These are phyloP conservation scores for Penicillium crystallinum DNA, from an alignment of 495 filamentous ascomycete genomes.

Conservation along the genomic window DNA sequence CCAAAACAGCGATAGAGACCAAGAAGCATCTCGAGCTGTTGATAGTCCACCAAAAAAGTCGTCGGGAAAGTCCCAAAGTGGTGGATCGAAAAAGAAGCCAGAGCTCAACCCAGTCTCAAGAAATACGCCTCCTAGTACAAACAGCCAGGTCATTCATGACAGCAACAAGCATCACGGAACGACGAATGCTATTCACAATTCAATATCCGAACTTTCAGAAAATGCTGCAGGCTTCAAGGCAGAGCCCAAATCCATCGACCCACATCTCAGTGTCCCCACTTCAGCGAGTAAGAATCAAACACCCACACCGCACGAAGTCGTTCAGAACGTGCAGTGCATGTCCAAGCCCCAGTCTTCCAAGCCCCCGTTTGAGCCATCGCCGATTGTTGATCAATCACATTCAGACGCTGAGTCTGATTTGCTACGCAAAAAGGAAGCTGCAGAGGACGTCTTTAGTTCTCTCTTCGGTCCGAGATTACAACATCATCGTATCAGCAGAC, in stretches of 20 bases:
- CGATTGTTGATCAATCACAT: background rate
- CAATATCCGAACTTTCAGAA: background rate
- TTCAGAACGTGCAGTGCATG: background rate
- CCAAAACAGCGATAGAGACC: no score
- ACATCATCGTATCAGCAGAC: background rate
- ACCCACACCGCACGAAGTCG: background rate
- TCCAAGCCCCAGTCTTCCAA: background rate
- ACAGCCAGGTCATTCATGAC: no score
- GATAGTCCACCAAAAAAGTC: no score
- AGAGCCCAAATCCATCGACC: background rate
- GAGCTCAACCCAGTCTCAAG: no score
- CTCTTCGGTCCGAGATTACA: no score
- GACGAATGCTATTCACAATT: background rate
- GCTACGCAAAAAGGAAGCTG: background rate
- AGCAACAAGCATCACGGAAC: no score
- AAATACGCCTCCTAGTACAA: no score
- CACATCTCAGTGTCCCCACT: background rate
- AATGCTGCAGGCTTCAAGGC: background rate
- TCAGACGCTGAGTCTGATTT: background rate
- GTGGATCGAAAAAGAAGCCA: no score
- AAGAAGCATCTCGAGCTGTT: no score
- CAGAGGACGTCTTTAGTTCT: background rate
- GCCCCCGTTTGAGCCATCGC: background rate
- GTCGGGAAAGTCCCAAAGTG: no score
- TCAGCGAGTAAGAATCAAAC: background rate